Conservation (phyloP, 768 basidiomycete genomes). For the Boletales sp. region DNA sequence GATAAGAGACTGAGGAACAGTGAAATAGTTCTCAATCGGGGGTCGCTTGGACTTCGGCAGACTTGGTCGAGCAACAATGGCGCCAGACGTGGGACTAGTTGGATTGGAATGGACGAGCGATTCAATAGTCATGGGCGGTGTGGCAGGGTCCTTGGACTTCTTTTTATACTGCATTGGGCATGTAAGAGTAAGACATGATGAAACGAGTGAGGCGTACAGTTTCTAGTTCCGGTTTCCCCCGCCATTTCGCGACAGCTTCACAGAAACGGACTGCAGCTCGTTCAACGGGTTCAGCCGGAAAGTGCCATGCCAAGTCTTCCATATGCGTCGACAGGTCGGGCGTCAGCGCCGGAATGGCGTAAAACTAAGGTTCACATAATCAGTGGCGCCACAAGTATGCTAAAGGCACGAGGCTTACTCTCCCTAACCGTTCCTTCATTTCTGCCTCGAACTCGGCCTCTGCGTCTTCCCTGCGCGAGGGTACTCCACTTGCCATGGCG, state of each 20-base stretch:
- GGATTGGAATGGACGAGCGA: constrained; percentile 70
- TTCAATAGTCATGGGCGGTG: constrained; percentile 54
- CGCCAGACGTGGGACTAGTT: constrained; percentile 48
- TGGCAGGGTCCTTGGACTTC: constrained; percentile 32
- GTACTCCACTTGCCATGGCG: constrained; percentile 22
- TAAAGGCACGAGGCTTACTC: constrained; percentile 44
- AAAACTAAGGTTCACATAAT: constrained; percentile 52
- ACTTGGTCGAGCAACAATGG: constrained; percentile 13
- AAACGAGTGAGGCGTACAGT: constrained; percentile 41
- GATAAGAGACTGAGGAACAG: constrained; percentile 14
- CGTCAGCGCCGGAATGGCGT: constrained; percentile 65
- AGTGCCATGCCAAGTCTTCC: constrained; percentile 68
- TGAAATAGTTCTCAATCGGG: constrained; percentile 37
- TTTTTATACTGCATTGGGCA: constrained; percentile 53
- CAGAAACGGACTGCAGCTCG: constrained; percentile 74
- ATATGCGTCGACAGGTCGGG: constrained; percentile 77
- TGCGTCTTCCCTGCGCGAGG: constrained; percentile 40
- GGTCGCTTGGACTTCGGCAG: constrained; percentile 28
- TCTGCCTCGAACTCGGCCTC: constrained; percentile 73
- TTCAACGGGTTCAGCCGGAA: constrained; percentile 79
- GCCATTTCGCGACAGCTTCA: constrained; percentile 78
- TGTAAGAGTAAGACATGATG: constrained; percentile 17
- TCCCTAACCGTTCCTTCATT: constrained; percentile 67
- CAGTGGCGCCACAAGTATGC: background rate
- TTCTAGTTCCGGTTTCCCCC: constrained; percentile 82